Base-by-base conservation (phyloP, 305 asterid species). In the Fraxinus velutina region DNA sequence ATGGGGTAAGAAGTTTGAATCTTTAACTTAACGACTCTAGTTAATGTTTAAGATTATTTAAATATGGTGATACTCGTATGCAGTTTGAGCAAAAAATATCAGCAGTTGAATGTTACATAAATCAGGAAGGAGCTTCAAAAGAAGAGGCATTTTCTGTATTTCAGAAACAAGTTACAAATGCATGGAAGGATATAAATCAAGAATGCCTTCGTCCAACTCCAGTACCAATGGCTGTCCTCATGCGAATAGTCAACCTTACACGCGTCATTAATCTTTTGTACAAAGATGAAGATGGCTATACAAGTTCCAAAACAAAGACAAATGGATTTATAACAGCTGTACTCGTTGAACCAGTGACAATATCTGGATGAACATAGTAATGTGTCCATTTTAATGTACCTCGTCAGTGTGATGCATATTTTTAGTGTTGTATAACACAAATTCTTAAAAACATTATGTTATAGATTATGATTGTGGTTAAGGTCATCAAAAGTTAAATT, bases 131-230 rank as follows among this genome's bases (percentile, higher is more conserved):
- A 3, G 77, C 52, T 5, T 24, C 84, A 44, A 77, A 62, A 29
- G 80, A 81, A 27, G 73, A 81, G 24, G 17, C 80, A 13, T 81
- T 57, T 39, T 34, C 2, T 5, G 71, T 66, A 76, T 57, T 81
- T 33, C 9, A 33, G 2, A 76, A 66, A 71, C 80, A 33, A 32
- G 78, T 81, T 19, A 37, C 33, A 4, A 75, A 66, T 32, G 81
- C 84, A 1, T 81, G 84, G 84, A 81, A 66, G 77, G 81, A 81
- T 76, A 33, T 81, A 19, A 81, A 81, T 32, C 36, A 64, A 30
- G 80, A 70, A 44, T 76, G 37, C 8, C 77, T 76, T n/a, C 78
- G 71, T 74, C 32, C 75, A 42, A 60, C 74, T 0, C 4, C 2
- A 3, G 68, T 75, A 3, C 32, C 80, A 8, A 24, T 62, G 74